Evolutionary conservation across 1,284 basidiomycete genomes (phyloP).

Genomic region (Trametes polyzona): DNA sequence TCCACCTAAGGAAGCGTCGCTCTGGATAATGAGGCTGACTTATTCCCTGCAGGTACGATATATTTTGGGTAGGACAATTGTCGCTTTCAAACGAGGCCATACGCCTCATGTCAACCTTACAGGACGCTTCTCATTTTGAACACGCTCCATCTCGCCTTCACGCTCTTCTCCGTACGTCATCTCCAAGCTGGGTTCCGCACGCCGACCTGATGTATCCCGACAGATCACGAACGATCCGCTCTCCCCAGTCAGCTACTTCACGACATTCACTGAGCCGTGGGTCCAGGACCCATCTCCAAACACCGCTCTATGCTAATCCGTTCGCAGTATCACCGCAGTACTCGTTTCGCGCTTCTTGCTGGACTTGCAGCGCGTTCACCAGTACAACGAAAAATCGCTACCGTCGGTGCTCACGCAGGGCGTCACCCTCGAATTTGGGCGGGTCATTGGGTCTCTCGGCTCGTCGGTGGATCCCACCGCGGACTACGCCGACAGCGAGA

Average conservation of each 20-base stretch:
- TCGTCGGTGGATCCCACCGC: background rate
- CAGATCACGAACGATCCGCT: constrained; percentile 8
- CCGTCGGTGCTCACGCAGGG: background rate
- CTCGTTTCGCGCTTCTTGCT: constrained; percentile 12
- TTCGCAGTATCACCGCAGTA: constrained; percentile 4
- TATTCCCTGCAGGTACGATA: background rate
- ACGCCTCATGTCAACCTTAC: background rate
- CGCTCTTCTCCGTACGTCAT: constrained; percentile 1
- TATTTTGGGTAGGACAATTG: background rate
- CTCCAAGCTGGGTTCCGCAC: background rate
- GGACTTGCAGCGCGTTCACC: constrained; percentile 8
- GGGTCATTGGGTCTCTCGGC: constrained; percentile 3
- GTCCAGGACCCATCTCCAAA: background rate
- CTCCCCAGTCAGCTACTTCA: constrained; percentile 12
- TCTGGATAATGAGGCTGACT: too few relatives aligned
- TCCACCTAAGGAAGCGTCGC: too few relatives aligned
- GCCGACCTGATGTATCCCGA: too few relatives aligned
- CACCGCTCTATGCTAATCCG: background rate
- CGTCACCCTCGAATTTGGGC: background rate
- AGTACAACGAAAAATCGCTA: background rate
- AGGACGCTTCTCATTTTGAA: constrained; percentile 3
- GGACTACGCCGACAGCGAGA: background rate
- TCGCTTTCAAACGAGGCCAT: too few relatives aligned
- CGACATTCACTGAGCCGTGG: constrained; percentile 12
- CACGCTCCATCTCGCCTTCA: constrained; percentile 6